phyloP scores from a whole-genome alignment of 768 basidiomycete species.

The Podaxis sp. region DNA sequence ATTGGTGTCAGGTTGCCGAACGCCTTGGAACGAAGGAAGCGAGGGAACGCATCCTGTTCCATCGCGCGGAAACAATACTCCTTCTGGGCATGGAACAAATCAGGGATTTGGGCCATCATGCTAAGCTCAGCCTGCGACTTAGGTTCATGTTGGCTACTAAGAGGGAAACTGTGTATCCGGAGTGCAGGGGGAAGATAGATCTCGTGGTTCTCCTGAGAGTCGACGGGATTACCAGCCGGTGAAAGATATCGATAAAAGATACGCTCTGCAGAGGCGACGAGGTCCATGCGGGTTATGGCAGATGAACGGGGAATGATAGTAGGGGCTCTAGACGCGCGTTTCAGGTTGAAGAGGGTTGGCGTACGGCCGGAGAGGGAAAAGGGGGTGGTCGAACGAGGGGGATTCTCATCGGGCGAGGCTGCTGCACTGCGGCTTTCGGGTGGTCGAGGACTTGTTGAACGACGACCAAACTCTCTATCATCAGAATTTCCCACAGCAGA shows the following conservation, averaged over 20 bases:
- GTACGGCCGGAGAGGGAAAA: conserved; percentile 76
- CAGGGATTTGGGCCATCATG: conserved; percentile 87
- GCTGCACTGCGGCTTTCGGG: conserved; percentile 44
- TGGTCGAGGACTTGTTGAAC: conserved; percentile 60
- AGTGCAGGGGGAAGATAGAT: conserved; percentile 95
- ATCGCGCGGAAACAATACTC: conserved; percentile 96
- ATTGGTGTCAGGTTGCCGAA: conserved; percentile 96
- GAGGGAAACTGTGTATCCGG: conserved; percentile 88
- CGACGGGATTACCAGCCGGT: conserved; percentile 70
- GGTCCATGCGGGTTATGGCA: conserved; percentile 86
- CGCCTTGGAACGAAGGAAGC: conserved; percentile 96
- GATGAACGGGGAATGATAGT: conserved; percentile 91
- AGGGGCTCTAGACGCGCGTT: conserved; percentile 84
- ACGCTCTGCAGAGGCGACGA: conserved; percentile 92
- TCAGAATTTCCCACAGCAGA: conserved; percentile 38
- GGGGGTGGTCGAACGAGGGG: conserved; percentile 71
- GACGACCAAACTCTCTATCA: conserved; percentile 45
- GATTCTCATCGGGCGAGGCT: conserved; percentile 44
- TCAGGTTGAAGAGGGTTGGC: conserved; percentile 71
- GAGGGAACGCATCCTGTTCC: conserved; percentile 92
- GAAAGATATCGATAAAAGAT: conserved; percentile 95
- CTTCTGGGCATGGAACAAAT: conserved; percentile 97
- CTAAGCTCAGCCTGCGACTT: conserved; percentile 64
- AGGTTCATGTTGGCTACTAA: conserved; percentile 73
- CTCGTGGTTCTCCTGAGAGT: conserved; percentile 90